Evolutionary conservation across 177 flowering plant genomes (phyloP).

Genomic region (Tripterygium wilfordii): DNA sequence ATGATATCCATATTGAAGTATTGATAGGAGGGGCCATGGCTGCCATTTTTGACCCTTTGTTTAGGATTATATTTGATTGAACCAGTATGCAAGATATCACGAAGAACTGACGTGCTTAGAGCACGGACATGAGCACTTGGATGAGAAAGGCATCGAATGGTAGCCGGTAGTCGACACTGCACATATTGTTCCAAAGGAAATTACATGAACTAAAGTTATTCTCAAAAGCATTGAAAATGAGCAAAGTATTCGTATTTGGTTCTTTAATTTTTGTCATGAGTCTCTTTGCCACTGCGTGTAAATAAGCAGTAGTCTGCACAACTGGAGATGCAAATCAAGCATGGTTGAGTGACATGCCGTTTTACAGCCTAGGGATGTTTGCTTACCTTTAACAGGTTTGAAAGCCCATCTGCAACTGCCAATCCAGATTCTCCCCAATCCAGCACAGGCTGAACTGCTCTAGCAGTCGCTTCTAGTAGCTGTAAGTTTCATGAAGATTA

Average conservation of each 20-base stretch:
- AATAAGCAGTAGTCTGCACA: too few species aligned
- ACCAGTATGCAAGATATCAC: conserved; percentile 52
- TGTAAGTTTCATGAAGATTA: conserved; percentile 30
- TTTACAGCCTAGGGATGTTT: too few species aligned
- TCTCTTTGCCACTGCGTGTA: too few species aligned
- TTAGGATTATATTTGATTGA: conserved; percentile 26
- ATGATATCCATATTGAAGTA: conserved; percentile 33
- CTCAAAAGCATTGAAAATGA: too few species aligned
- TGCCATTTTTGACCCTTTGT: conserved; percentile 28
- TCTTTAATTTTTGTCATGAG: too few species aligned
- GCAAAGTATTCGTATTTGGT: too few species aligned
- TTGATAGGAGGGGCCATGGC: conserved; percentile 26
- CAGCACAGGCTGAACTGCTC: conserved; percentile 71
- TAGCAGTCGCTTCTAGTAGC: conserved; percentile 93
- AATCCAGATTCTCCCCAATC: conserved; percentile 82
- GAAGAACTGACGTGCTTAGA: conserved; percentile 89
- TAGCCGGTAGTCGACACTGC: conserved; percentile 96
- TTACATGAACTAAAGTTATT: too few species aligned
- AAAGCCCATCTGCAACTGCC: conserved; percentile 74
- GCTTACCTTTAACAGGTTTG: conserved; percentile 78
- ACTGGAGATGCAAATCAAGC: too few species aligned
- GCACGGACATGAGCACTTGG: conserved; percentile 98
- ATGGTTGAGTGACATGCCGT: too few species aligned
- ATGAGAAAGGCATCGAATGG: conserved; percentile 83
- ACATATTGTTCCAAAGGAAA: too few species aligned